Percentiles rank a stretch among this genome's conserved stretches.
These are phyloP conservation scores for Knoxdaviesia capensis DNA, from an alignment of 2,329 filamentous ascomycete species.

Conservation along the genomic window DNA sequence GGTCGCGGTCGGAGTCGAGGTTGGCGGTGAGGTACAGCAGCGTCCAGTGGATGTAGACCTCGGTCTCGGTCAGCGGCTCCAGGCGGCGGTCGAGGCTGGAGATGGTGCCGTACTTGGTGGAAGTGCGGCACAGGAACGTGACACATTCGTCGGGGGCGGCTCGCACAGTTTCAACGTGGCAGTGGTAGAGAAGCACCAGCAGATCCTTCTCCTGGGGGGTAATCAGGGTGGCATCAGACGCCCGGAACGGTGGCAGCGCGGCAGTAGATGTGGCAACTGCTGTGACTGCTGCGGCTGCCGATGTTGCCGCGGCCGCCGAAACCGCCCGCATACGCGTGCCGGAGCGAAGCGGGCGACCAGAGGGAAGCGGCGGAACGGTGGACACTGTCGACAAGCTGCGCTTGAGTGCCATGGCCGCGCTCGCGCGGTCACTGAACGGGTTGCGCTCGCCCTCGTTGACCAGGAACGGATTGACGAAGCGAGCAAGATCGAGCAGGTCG, in stretches of 20 bases:
- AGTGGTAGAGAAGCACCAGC: conserved; percentile 6
- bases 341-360: not conserved
- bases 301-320: not conserved
- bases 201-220: conserved; percentile 6
- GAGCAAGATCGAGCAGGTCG: conserved; percentile 2
- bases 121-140: conserved; percentile 2
- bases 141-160: conserved; percentile 3
- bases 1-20: not conserved
- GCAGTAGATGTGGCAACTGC: not conserved
- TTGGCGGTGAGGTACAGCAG: conserved; percentile 4
- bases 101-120: conserved; percentile 4
- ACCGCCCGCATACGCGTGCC: too few relatives aligned
- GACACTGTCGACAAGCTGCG: too few relatives aligned
- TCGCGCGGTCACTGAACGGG: too few relatives aligned
- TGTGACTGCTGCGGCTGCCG: not conserved
- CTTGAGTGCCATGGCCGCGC: not conserved
- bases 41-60: conserved; percentile 4
- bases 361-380: too few relatives aligned
- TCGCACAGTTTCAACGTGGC: conserved; percentile 2
- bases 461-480: conserved; percentile 6
- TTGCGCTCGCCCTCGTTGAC: not conserved
- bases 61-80: conserved; percentile 5
- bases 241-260: conserved; percentile 1
- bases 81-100: conserved; percentile 5
- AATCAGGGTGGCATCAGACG: conserved; percentile 3